These are phyloP conservation scores for Basipetospora sp. DNA, from an alignment of 2,329 filamentous ascomycete species.

Conservation along the genomic window DNA sequence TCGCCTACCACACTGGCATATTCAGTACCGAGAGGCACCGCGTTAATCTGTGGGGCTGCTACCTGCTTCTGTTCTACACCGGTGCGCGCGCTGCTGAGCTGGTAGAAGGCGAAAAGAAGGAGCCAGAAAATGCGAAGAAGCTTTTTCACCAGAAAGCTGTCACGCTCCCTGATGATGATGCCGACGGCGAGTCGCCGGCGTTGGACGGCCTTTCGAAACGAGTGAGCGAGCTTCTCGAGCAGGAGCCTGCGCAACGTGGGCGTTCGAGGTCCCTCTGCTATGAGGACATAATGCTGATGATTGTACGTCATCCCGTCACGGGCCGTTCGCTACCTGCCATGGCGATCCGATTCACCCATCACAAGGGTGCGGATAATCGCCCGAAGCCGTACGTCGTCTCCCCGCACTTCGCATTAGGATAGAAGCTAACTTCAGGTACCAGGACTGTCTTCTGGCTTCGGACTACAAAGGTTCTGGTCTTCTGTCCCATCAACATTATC, in stretches of 20 bases:
- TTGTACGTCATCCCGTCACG: slow-evolving; percentile 14
- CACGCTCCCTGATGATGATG: slow-evolving; percentile 6
- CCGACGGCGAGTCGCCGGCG: slow-evolving; percentile 5
- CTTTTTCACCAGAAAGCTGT: slow-evolving; percentile 14
- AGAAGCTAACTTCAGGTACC: background rate
- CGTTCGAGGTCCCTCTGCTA: slow-evolving; percentile 17
- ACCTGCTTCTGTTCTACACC: slow-evolving; percentile 16
- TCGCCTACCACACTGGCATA: slow-evolving; percentile 14
- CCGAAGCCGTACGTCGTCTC: slow-evolving; percentile 14
- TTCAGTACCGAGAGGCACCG: slow-evolving; percentile 13
- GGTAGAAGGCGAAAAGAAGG: slow-evolving; percentile 14
- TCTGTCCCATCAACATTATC: slow-evolving; percentile 14
- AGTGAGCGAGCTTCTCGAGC: slow-evolving; percentile 12
- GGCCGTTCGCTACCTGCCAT: slow-evolving; percentile 12
- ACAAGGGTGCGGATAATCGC: slow-evolving; percentile 17
- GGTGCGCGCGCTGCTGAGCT: slow-evolving; percentile 16
- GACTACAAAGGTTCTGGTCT: slow-evolving; percentile 14
- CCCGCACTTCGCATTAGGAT: background rate
- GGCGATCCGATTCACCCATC: slow-evolving; percentile 17
- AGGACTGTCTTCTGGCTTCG: slow-evolving; percentile 18
- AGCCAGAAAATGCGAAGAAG: slow-evolving; percentile 10
- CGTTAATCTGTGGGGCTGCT: slow-evolving; percentile 13
- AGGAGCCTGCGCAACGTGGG: slow-evolving; percentile 12
- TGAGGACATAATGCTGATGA: slow-evolving; percentile 17
- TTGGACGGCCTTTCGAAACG: slow-evolving; percentile 12